Evolutionary conservation across 495 filamentous ascomycete species (phyloP).

Genomic region (Talaromyces ruber): DNA sequence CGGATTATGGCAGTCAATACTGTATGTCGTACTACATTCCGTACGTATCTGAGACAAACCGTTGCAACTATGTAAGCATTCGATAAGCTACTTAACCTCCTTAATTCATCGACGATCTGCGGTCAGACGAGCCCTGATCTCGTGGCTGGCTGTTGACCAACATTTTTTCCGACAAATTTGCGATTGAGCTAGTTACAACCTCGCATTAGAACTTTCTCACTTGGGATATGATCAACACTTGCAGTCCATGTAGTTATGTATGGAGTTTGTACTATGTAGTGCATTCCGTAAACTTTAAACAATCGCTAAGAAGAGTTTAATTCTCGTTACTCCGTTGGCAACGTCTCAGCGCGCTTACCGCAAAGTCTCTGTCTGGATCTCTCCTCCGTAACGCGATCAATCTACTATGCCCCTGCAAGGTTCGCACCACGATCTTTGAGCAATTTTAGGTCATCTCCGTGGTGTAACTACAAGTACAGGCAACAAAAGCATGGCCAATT

Average conservation of each 20-base stretch:
- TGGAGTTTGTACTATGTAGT: background rate
- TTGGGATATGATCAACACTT: background rate
- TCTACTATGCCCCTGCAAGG: background rate
- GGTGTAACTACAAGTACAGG: slow-evolving; percentile 2
- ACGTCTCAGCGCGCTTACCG: background rate
- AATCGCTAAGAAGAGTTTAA: background rate
- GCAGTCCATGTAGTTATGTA: background rate
- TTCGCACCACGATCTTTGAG: background rate
- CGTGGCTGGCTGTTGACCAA: background rate
- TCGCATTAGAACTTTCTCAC: background rate
- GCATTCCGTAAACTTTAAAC: background rate
- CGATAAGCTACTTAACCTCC: background rate
- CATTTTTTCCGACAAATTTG: background rate
- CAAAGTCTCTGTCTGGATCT: background rate
- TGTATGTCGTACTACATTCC: background rate
- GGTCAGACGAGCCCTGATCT: background rate
- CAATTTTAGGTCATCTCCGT: background rate
- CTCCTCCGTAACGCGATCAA: background rate
- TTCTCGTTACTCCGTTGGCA: background rate
- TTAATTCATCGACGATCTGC: background rate
- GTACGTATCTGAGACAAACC: background rate
- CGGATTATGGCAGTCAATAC: background rate
- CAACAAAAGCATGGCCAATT: background rate
- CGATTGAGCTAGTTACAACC: background rate
- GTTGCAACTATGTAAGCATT: background rate